phyloP scores from a whole-genome alignment of 2,329 filamentous ascomycete species.

The Alternaria hordeiaustralica region DNA sequence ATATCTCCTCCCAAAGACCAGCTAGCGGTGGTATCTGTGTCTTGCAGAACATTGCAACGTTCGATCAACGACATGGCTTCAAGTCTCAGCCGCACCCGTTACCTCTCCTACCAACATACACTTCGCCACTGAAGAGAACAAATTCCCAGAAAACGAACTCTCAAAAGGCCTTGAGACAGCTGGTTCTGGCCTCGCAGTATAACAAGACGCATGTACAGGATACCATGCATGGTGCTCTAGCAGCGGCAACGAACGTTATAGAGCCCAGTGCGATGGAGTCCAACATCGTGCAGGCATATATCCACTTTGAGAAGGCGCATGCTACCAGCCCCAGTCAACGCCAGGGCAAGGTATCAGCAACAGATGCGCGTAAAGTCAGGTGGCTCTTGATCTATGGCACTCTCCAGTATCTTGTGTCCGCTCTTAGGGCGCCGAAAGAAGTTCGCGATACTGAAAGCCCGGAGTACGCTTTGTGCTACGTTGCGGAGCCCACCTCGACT shows the following conservation, averaged over 20 bases:
- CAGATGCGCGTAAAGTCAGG: slow-evolving; percentile 76
- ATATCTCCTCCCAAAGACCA: slow-evolving; percentile 59
- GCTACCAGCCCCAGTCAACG: slow-evolving; percentile 56
- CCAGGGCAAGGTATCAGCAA: slow-evolving; percentile 65
- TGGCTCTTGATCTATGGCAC: slow-evolving; percentile 79
- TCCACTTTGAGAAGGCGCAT: slow-evolving; percentile 70
- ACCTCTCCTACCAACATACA: slow-evolving; percentile 65
- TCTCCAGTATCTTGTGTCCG: slow-evolving; percentile 73
- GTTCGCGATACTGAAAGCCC: slow-evolving; percentile 64
- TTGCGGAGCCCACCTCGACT: slow-evolving; percentile 51
- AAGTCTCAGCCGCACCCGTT: slow-evolving; percentile 68
- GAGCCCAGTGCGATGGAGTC: slow-evolving; percentile 48
- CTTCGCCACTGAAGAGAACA: slow-evolving; percentile 38
- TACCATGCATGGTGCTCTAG: slow-evolving; percentile 60
- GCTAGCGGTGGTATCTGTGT: slow-evolving; percentile 73
- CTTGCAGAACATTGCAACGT: slow-evolving; percentile 70
- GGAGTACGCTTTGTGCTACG: slow-evolving; percentile 65
- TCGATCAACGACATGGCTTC: slow-evolving; percentile 68
- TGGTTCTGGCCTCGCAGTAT: slow-evolving; percentile 46
- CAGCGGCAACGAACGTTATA: slow-evolving; percentile 56
- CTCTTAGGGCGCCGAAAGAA: slow-evolving; percentile 66
- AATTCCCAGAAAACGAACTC: slow-evolving; percentile 41
- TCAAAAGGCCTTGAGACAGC: slow-evolving; percentile 43
- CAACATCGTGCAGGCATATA: slow-evolving; percentile 70
- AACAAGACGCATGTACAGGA: slow-evolving; percentile 58